A percentile compares a stretch with the other conserved stretches of the same genome.
Evolutionary conservation across 192 early-diverging fungal genomes (phyloP).

Genomic region (Podochytrium sp.): DNA sequence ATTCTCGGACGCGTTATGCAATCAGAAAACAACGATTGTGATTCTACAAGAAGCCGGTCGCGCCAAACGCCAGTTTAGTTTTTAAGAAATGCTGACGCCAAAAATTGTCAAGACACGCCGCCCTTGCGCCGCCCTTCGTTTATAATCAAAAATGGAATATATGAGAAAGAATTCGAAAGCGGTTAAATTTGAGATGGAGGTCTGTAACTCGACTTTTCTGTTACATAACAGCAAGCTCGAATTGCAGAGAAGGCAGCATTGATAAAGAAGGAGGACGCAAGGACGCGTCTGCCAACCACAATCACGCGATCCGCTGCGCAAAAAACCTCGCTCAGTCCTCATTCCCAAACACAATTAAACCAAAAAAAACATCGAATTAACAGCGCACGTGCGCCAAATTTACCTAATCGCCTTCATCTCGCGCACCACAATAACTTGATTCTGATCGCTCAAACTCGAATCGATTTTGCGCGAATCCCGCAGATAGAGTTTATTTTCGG

Average conservation of each 20-base stretch:
- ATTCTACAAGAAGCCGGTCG: no score
- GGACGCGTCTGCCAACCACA: slow-evolving; percentile 54
- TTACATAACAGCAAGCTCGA: no score
- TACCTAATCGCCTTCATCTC: slow-evolving; percentile 76
- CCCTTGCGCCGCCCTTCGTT: not conserved
- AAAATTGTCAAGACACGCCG: slow-evolving; percentile 18
- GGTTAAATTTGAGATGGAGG: no score
- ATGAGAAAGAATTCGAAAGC: no score
- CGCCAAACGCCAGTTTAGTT: no score
- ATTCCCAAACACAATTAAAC: not conserved
- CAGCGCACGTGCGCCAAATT: slow-evolving; percentile 79
- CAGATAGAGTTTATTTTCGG: slow-evolving; percentile 74
- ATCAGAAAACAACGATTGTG: no score
- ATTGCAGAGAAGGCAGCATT: slow-evolving; percentile 39
- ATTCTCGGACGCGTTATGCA: not conserved
- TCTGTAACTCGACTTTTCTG: no score
- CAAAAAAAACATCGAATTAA: slow-evolving; percentile 65
- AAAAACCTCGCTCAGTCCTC: not conserved
- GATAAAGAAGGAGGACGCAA: slow-evolving; percentile 67
- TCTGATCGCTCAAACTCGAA: slow-evolving; percentile 65
- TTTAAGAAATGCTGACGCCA: no score
- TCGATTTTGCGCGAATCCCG: slow-evolving; percentile 87
- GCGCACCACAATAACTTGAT: slow-evolving; percentile 82
- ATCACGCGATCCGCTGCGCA: slow-evolving; percentile 69
- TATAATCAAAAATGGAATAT: not conserved